Evolutionary conservation across 2,329 filamentous ascomycete species (phyloP).

Genomic region (Fusarium incarnatum): DNA sequence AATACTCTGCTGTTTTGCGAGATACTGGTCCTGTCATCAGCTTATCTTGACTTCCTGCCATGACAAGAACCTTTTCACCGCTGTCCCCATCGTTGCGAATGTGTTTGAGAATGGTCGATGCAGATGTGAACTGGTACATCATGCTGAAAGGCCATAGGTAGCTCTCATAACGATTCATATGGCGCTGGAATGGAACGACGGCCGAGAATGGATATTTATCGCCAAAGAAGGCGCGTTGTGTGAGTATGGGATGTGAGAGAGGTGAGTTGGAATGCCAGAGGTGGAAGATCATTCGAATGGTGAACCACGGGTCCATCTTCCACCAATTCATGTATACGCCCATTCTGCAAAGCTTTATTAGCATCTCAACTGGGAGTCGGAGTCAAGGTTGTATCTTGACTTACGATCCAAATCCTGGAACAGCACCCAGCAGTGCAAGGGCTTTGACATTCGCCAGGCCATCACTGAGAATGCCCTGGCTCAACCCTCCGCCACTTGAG

Average conservation of each 20-base stretch:
- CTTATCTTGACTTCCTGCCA: constrained; percentile 56
- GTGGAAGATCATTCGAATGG: constrained; percentile 59
- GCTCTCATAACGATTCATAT: constrained; percentile 62
- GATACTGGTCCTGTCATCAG: constrained; percentile 55
- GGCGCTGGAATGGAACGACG: constrained; percentile 56
- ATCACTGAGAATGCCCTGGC: constrained; percentile 61
- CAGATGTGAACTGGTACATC: constrained; percentile 57
- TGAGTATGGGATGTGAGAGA: constrained; percentile 62
- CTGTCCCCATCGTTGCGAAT: constrained; percentile 44
- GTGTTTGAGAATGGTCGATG: constrained; percentile 54
- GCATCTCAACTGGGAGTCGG: not conserved
- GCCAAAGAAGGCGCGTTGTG: constrained; percentile 64
- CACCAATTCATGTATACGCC: constrained; percentile 61
- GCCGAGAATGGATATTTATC: constrained; percentile 53
- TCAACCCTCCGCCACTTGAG: constrained; percentile 63
- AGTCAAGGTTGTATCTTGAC: constrained; percentile 1
- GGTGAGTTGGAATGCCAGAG: constrained; percentile 63
- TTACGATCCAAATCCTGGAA: constrained; percentile 57
- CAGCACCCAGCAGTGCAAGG: constrained; percentile 59
- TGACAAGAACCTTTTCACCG: constrained; percentile 52
- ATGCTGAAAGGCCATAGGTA: constrained; percentile 65
- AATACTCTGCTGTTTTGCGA: constrained; percentile 52
- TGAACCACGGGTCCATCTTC: constrained; percentile 61
- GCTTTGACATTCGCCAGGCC: constrained; percentile 55
- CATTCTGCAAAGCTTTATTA: constrained; percentile 50